Conservation (phyloP, 1,284 basidiomycete species). For the Athelia sp. region DNA sequence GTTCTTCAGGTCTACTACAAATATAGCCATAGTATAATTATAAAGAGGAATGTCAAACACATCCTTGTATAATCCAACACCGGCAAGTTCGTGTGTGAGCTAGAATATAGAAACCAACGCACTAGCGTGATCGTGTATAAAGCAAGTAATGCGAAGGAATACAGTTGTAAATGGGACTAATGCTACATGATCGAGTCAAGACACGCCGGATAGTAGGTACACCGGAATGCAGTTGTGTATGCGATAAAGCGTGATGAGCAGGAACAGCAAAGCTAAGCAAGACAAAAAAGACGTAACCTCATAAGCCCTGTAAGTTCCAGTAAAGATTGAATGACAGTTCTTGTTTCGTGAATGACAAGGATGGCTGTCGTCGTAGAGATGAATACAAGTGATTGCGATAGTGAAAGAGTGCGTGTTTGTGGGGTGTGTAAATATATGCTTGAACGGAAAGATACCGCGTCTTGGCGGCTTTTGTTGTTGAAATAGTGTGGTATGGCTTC, state of each 20-base stretch:
- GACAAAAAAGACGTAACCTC: constrained; percentile 6
- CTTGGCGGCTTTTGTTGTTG: constrained; percentile 10
- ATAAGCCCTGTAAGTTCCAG: constrained; percentile 2
- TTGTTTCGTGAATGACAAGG: constrained; percentile 50
- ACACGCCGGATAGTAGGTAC: constrained; percentile 4
- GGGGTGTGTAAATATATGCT: constrained; percentile 4
- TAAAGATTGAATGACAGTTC: constrained; percentile 23
- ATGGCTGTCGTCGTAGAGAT: constrained; percentile 19
- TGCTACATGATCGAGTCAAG: constrained; percentile 25
- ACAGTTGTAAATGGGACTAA: constrained; percentile 22
- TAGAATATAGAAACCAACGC: constrained; percentile 16
- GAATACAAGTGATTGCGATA: constrained; percentile 11
- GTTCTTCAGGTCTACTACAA: too few relatives aligned
- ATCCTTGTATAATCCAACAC: too few relatives aligned
- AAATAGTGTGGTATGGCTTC: constrained; percentile 13
- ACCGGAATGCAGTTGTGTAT: neutral
- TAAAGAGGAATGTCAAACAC: too few relatives aligned
- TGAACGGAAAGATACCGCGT: constrained; percentile 15
- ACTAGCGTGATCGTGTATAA: constrained; percentile 25
- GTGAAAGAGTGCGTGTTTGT: constrained; percentile 9
- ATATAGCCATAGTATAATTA: too few relatives aligned
- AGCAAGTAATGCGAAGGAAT: constrained; percentile 22
- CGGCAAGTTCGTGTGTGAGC: too few relatives aligned
- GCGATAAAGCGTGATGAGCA: constrained; percentile 9
- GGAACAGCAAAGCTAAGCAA: constrained; percentile 9